Evolutionary conservation across 352 stramenopile genomes (phyloP).

Genomic region (Thalassiosira livingstoniorum): DNA sequence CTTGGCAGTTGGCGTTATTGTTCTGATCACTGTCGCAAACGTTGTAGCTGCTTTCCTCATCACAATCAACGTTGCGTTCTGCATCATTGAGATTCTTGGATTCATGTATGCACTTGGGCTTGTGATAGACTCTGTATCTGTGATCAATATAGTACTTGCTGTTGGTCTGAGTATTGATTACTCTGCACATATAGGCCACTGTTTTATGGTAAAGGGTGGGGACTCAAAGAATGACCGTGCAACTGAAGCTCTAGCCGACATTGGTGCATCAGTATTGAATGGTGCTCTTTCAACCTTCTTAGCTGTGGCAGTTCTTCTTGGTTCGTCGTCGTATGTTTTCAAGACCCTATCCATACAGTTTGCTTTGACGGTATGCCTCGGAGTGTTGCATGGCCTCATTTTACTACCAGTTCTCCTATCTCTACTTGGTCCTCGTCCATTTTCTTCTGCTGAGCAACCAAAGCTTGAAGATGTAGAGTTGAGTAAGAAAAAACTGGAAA

Average conservation of each 20-base stretch:
- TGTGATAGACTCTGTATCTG: conserved; percentile 78
- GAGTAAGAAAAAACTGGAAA: conserved; percentile 7
- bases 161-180: conserved; percentile 86
- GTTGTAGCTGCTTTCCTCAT: conserved; percentile 79
- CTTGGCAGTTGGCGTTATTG: conserved; percentile 81
- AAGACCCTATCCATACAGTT: conserved; percentile 85
- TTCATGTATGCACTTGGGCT: conserved; percentile 70
- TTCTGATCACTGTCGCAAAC: conserved; percentile 83
- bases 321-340: conserved; percentile 85
- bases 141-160: conserved; percentile 82
- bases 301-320: conserved; percentile 84
- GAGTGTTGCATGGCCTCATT: conserved; percentile 80
- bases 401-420: conserved; percentile 84
- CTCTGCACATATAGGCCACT: conserved; percentile 84
- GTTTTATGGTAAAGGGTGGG: conserved; percentile 76
- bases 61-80: conserved; percentile 81
- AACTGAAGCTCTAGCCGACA: conserved; percentile 79
- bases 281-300: conserved; percentile 87
- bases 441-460: conserved; percentile 57
- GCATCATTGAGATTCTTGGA: conserved; percentile 85
- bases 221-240: conserved; percentile 63
- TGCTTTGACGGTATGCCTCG: conserved; percentile 81
- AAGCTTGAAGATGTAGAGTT: conserved; percentile 5
- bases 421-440: conserved; percentile 78
- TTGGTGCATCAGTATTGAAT: conserved; percentile 84